These are phyloP conservation scores for Neostapfia colusana DNA, from an alignment of 176 grass and related monocot species.

Conservation along the genomic window DNA sequence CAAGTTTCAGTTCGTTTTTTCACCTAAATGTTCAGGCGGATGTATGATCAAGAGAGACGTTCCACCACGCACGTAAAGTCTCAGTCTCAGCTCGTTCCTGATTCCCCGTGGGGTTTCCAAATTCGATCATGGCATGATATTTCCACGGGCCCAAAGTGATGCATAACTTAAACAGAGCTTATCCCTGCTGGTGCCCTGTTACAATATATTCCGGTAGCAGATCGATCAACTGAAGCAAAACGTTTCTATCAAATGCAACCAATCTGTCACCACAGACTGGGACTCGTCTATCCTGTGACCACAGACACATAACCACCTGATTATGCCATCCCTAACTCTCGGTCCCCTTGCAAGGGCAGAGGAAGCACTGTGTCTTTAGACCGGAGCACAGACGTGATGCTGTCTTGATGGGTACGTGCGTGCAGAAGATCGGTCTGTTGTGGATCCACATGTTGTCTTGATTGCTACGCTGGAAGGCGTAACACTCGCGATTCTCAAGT, in stretches of 20 bases:
- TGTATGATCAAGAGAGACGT: conserved; percentile 4
- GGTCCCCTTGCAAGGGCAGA: conserved; percentile 31
- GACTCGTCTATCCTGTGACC: conserved; percentile 24
- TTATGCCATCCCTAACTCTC: conserved; percentile 15
- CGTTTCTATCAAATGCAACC: conserved; percentile 1
- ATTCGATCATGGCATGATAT: neutral
- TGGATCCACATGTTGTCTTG: neutral
- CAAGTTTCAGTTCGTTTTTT: neutral
- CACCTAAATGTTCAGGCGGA: conserved; percentile 8
- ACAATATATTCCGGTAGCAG: neutral
- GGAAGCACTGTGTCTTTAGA: conserved; percentile 22
- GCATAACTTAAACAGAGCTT: neutral
- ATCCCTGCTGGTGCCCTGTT: conserved; percentile 1
- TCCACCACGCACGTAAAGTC: conserved; percentile 14
- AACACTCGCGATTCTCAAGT: neutral
- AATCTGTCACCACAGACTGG: conserved; percentile 3
- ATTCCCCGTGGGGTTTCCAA: no score
- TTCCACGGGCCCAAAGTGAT: neutral
- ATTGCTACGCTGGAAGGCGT: no score
- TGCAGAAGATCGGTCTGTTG: neutral
- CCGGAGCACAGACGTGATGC: conserved; percentile 24
- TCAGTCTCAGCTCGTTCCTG: neutral
- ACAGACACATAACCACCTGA: conserved; percentile 35
- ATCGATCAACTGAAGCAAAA: neutral
- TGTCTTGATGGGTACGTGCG: neutral